A percentile compares a stretch with the other conserved stretches of the same genome.
These are phyloP conservation scores for Trametes sanguinea DNA, from an alignment of 768 basidiomycete species.

Conservation along the genomic window DNA sequence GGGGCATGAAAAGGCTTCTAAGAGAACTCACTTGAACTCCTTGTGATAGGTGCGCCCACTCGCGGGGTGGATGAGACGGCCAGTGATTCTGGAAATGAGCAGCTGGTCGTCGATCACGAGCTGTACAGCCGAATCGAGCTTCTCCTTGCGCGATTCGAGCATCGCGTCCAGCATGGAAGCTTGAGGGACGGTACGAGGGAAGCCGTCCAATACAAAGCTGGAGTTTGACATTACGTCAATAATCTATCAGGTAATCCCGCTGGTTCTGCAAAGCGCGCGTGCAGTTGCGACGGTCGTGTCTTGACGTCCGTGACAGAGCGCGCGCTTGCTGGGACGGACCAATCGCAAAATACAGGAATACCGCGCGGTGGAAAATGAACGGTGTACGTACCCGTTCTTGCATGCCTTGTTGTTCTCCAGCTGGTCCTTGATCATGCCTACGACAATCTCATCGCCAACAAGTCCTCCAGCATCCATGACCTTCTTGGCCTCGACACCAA, in stretches of 20 bases:
- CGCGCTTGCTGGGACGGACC: neutral
- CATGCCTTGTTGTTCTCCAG: conserved; percentile 90
- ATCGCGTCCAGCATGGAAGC: conserved; percentile 95
- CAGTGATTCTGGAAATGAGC: conserved; percentile 96
- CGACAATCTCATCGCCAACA: conserved; percentile 95
- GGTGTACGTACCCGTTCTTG: conserved; percentile 83
- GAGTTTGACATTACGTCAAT: neutral
- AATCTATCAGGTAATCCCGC: conserved; percentile 1
- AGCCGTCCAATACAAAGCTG: conserved; percentile 99
- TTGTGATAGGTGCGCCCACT: conserved; percentile 93
- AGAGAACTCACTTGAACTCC: conserved; percentile 80
- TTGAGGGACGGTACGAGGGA: conserved; percentile 96
- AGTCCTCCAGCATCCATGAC: conserved; percentile 97
- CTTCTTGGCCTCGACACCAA: conserved; percentile 93
- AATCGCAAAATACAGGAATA: neutral
- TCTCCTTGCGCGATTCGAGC: conserved; percentile 81
- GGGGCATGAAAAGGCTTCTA: neutral
- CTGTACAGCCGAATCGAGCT: conserved; percentile 90
- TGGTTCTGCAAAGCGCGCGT: neutral
- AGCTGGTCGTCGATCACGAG: conserved; percentile 92
- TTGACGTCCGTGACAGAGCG: neutral
- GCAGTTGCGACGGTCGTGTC: neutral
- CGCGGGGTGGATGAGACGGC: conserved; percentile 87
- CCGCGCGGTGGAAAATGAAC: neutral
- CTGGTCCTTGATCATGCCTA: conserved; percentile 96